phyloP scores from a whole-genome alignment of 2,329 filamentous ascomycete genomes.

The Hymenoscyphus repandus region DNA sequence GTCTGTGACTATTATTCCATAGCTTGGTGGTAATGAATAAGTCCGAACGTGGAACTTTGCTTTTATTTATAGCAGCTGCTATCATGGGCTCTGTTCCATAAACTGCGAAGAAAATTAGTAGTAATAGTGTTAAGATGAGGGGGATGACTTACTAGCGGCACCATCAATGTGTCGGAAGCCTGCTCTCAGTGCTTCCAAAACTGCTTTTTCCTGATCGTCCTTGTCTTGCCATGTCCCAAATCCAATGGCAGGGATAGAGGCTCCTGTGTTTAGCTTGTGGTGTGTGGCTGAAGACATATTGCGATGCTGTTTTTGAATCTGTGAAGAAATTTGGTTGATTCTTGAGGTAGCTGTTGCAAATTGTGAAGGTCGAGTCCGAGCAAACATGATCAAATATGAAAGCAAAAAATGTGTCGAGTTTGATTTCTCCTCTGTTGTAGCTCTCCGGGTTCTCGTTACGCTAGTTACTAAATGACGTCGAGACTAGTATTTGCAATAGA shows the following conservation, averaged over 20 bases:
- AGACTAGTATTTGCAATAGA: no score
- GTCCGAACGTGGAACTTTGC: conserved; percentile 35
- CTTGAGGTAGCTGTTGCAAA: conserved; percentile 10
- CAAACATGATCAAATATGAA: conserved; percentile 15
- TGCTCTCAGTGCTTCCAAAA: conserved; percentile 40
- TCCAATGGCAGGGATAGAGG: conserved; percentile 37
- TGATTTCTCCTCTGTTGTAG: neutral
- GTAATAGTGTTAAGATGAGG: neutral
- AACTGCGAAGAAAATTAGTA: conserved; percentile 7
- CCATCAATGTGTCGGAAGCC: conserved; percentile 40
- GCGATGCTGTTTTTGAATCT: conserved; percentile 13
- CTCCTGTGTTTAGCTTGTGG: conserved; percentile 38
- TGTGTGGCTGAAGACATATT: conserved; percentile 23
- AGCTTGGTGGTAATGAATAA: conserved; percentile 53
- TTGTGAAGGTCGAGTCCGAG: conserved; percentile 8
- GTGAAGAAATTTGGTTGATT: conserved; percentile 17
- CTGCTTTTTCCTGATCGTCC: conserved; percentile 39
- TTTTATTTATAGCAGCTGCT: conserved; percentile 38
- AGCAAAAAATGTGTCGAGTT: neutral
- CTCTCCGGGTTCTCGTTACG: neutral
- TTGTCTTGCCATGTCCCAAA: conserved; percentile 40
- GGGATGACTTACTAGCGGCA: conserved; percentile 33
- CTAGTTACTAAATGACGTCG: no score
- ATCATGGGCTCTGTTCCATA: conserved; percentile 42
- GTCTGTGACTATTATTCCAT: conserved; percentile 45